Base-by-base conservation (phyloP, 441 rosid species). In the Populus hybrid region DNA sequence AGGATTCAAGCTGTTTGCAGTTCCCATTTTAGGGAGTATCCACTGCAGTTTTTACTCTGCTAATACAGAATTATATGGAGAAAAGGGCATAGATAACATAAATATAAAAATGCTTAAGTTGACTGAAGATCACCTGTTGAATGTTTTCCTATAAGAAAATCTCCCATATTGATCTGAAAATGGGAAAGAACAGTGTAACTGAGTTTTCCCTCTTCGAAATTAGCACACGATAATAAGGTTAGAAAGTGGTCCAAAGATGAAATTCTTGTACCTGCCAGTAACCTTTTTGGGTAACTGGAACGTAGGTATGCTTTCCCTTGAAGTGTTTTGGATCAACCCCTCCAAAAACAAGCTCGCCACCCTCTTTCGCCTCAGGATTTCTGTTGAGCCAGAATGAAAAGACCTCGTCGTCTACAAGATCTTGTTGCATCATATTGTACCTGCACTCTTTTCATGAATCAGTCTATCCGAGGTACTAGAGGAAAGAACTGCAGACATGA, bases 291-390 rank as follows among this genome's bases (percentile, higher is more conserved):
- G 92, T 90, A 53, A 94, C 85, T 12, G 92, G 93, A 69, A 92
- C 95, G 72, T 85, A 90, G 3, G 90, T 87, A 78, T 94, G 97
- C 76, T 89, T 84, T 40, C 97, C 97, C 79, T 75, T 88, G 23
- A 69, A 91, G 75, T 91, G 95, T 2, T 82, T 84, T 40, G 76
- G 75, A 73, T 94, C 97, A 81, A 89, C 85, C 76, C 98, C 95
- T 1, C 98, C 97, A 78, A 94, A 91, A 67, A 94, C 96, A 83
- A 94, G 83, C 84, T 94, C 95, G 8, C 98, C 97, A 73, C 95
- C 96, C 23, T 78, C 83, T 63, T 33, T 72, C 18, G 82, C 88
- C 14, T 79, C 77, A 1, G 88, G 80, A 84, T 93, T 80, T 45
- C 89, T 87, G 82, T 87, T 91, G 50, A 94, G 86, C 97, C 97